Base-by-base conservation (phyloP, 805 yeast genomes). In the Komagataella pseudopastoris region DNA sequence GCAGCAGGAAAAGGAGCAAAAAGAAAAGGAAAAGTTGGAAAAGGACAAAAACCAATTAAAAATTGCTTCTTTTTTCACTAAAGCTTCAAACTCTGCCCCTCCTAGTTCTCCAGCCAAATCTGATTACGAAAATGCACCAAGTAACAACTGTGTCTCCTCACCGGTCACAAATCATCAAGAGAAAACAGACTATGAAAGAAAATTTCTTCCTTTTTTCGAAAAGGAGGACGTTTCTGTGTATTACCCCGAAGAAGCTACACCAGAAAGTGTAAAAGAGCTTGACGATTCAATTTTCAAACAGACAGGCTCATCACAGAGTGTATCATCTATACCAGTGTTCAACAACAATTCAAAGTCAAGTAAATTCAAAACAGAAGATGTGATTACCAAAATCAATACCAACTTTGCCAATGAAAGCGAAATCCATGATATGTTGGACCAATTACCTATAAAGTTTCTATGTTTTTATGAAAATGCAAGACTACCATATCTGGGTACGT, bases 401-500 rank as follows among this genome's bases (percentile, higher is more conserved):
- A 62, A 69, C 49, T 55, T 67, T 56, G 46, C 60, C 47, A 54
- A 53, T 45, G 68, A 59, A 62, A 72, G 57, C 56, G 71, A 51
- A 58, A 44, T 52, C 10, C 23, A 69, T 7, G 54, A 54, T 0
- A 51, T 72, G 17, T 56, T 74, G 46, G 62, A 61, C 18, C 59
- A 60, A 20, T 65, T 74, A 45, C 71, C 65, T 49, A 51, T 56
- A 51, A 68, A 62, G 55, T 68, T 59, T 59, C 51, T 67, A 5
- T 57, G 62, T n/a, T 68, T 67, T 49, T 68, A 69, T 51, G 76
- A 73, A 51, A 74, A 73, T 53, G 57, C 63, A 51, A 60, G 69
- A 60, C 58, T 63, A 53, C 62, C 73, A 51, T 67, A 64, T 49
- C 54, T 58, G 43, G 71, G 71, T 2, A 64, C 72, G 0, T 63